A percentile compares a stretch with the other conserved stretches of the same genome.
Conservation (phyloP, 106 monocot genomes). For the Allium cepa region DNA sequence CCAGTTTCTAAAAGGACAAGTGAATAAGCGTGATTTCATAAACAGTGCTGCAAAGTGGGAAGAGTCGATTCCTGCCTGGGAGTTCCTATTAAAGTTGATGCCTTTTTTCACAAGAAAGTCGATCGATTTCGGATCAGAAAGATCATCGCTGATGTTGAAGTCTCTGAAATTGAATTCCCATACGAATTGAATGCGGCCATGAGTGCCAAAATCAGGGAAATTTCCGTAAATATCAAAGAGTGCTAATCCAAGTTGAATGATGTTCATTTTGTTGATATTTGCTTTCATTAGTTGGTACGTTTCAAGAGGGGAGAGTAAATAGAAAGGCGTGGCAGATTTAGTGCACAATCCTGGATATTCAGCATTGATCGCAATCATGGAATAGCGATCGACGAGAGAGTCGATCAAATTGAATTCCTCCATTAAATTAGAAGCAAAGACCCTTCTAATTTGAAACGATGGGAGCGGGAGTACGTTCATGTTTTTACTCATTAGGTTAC, state of each 20-base stretch:
- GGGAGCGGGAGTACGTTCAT: too few species aligned
- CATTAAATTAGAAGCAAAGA: slow-evolving; percentile 8
- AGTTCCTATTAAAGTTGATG: too few species aligned
- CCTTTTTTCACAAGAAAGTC: too few species aligned
- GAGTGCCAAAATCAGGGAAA: too few species aligned
- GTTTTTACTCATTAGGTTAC: too few species aligned
- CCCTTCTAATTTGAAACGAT: background rate
- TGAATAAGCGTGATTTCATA: background rate
- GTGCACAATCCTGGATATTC: background rate
- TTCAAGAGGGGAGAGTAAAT: background rate
- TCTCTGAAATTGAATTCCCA: too few species aligned
- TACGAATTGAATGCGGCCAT: too few species aligned
- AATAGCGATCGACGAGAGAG: slow-evolving; percentile 8
- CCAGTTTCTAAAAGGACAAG: too few species aligned
- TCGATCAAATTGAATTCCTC: slow-evolving; percentile 28
- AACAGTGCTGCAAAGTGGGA: too few species aligned
- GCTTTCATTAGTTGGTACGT: background rate
- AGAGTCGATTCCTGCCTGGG: too few species aligned
- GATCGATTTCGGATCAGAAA: too few species aligned
- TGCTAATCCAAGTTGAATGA: background rate
- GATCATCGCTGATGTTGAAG: too few species aligned
- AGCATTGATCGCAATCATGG: slow-evolving; percentile 33
- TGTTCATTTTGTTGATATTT: background rate
- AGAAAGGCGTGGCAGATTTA: background rate
- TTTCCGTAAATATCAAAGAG: background rate